Evolutionary conservation across 2,329 filamentous ascomycete species (phyloP).

Genomic region (Calonectria multiphialidica): DNA sequence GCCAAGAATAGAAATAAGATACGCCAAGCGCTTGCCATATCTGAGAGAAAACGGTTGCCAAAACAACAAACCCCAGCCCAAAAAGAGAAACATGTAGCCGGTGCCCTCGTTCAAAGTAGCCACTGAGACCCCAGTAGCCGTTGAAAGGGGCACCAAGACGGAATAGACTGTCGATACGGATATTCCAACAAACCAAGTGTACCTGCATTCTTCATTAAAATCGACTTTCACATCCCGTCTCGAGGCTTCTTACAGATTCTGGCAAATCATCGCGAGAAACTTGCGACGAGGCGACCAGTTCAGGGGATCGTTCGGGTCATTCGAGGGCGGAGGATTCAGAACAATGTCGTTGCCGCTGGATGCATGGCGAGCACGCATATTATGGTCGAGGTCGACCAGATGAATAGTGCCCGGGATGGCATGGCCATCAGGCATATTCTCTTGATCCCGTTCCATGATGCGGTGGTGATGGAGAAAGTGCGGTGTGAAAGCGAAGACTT

Average conservation of each 20-base stretch:
- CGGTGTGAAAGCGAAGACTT: background rate
- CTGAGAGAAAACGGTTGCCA: conserved; percentile 62
- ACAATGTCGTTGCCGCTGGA: conserved; percentile 56
- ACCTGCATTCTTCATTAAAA: conserved; percentile 36
- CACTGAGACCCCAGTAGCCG: conserved; percentile 48
- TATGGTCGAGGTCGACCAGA: conserved; percentile 53
- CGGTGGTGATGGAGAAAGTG: background rate
- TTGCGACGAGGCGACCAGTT: conserved; percentile 57
- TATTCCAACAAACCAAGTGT: conserved; percentile 55
- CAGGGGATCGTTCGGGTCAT: conserved; percentile 65
- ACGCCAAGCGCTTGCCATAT: conserved; percentile 57
- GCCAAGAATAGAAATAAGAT: conserved; percentile 52
- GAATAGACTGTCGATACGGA: conserved; percentile 55
- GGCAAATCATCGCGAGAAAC: conserved; percentile 41
- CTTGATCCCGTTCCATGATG: background rate
- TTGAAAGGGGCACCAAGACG: conserved; percentile 50
- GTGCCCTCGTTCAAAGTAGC: conserved; percentile 54
- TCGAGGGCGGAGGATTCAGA: conserved; percentile 62
- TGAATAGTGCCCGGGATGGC: conserved; percentile 54
- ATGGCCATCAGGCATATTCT: background rate
- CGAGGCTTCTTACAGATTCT: conserved; percentile 42
- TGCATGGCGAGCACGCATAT: conserved; percentile 47
- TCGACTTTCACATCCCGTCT: background rate
- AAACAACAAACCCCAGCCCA: conserved; percentile 59
- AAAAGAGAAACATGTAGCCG: conserved; percentile 57